phyloP scores from a whole-genome alignment of 108 stramenopile genomes.

The Seminavis robusta region DNA sequence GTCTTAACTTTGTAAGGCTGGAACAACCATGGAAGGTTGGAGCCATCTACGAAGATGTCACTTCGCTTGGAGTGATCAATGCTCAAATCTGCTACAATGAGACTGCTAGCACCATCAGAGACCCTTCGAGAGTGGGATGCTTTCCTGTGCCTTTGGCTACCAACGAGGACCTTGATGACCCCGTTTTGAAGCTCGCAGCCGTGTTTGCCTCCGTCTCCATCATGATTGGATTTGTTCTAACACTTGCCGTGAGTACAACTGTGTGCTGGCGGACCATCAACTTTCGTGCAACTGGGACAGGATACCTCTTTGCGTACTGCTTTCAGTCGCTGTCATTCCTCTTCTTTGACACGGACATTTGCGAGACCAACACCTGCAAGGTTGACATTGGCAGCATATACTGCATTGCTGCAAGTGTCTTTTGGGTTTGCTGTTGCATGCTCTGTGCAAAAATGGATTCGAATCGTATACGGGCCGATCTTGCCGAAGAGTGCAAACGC shows the following conservation, averaged over 20 bases:
- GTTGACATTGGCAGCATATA: conserved; percentile 13
- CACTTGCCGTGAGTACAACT: conserved; percentile 16
- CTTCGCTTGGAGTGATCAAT: conserved; percentile 29
- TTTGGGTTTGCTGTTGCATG: conserved; percentile 34
- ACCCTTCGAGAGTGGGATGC: neutral
- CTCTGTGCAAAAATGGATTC: conserved; percentile 36
- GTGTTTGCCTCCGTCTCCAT: conserved; percentile 16
- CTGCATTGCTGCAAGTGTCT: conserved; percentile 28
- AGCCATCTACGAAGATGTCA: conserved; percentile 22
- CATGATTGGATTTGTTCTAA: conserved; percentile 32
- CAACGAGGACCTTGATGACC: conserved; percentile 28
- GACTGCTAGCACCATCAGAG: no score
- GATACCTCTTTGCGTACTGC: conserved; percentile 39
- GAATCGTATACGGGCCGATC: conserved; percentile 6
- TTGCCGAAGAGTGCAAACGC: neutral
- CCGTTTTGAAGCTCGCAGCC: conserved; percentile 21
- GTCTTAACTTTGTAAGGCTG: conserved; percentile 24
- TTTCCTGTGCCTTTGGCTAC: neutral
- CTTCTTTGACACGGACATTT: conserved; percentile 45
- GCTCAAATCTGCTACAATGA: conserved; percentile 35
- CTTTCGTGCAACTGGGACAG: conserved; percentile 32
- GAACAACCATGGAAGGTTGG: conserved; percentile 26
- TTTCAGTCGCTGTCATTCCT: conserved; percentile 50
- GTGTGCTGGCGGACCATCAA: conserved; percentile 46
- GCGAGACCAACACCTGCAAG: conserved; percentile 21